phyloP scores from a whole-genome alignment of 2,329 filamentous ascomycete species.

The Paraphaeosphaeria sporulosa region DNA sequence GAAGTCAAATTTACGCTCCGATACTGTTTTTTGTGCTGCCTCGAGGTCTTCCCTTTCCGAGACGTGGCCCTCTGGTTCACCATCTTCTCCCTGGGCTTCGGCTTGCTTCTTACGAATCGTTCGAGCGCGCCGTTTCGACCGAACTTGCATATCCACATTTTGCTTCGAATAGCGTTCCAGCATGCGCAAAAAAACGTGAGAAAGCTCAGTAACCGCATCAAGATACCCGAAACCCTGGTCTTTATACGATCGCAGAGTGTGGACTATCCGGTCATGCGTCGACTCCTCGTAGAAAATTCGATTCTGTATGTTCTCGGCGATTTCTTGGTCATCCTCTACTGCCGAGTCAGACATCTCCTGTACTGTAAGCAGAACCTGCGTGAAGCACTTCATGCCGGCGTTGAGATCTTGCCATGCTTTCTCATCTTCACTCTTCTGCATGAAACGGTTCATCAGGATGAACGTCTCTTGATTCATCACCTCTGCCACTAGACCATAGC shows the following conservation, averaged over 20 bases:
- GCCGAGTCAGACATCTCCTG: conserved; percentile 88
- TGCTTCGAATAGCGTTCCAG: conserved; percentile 93
- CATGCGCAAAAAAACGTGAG: conserved; percentile 90
- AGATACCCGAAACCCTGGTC: conserved; percentile 94
- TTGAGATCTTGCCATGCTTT: conserved; percentile 90
- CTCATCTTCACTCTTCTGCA: conserved; percentile 79
- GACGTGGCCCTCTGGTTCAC: conserved; percentile 64
- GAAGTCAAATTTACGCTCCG: conserved; percentile 95
- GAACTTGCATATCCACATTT: conserved; percentile 91
- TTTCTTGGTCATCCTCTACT: conserved; percentile 93
- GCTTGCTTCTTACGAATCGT: conserved; percentile 72
- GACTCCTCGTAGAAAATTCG: conserved; percentile 98
- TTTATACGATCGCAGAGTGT: conserved; percentile 85
- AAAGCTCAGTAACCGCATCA: conserved; percentile 87
- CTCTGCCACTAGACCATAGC: conserved; percentile 84
- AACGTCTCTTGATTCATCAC: conserved; percentile 97
- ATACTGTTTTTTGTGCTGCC: conserved; percentile 73
- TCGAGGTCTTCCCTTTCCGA: conserved; percentile 71
- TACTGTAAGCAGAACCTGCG: conserved; percentile 89
- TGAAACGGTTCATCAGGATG: conserved; percentile 81
- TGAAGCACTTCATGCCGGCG: conserved; percentile 91
- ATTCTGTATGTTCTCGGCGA: conserved; percentile 95
- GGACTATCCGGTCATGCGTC: conserved; percentile 86
- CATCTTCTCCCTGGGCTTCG: conserved; percentile 58
- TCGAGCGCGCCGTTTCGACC: conserved; percentile 76